Conservation (phyloP, 2,329 filamentous ascomycete genomes). For the Cryphonectria japonica region DNA sequence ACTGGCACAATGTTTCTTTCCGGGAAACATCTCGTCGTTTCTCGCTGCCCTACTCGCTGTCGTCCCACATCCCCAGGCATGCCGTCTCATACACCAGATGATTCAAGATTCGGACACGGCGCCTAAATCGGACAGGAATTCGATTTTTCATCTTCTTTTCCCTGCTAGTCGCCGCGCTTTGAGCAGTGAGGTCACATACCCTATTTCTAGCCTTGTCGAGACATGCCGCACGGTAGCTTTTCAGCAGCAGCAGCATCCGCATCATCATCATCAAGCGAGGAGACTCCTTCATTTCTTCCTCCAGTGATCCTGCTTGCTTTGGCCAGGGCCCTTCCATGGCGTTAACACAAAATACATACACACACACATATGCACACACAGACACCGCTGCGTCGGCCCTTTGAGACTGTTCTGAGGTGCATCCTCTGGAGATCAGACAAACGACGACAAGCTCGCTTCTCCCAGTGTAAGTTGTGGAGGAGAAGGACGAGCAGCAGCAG, state of each 20-base stretch:
- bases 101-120: background rate
- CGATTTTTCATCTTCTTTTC: background rate
- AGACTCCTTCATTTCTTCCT: background rate
- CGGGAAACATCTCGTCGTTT: conserved; percentile 3
- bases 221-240: background rate
- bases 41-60: background rate
- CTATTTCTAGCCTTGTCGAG: background rate
- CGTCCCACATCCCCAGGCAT: background rate
- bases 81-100: conserved; percentile 1
- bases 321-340: background rate
- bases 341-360: background rate
- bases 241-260: background rate
- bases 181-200: background rate
- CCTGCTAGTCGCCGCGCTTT: background rate
- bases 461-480: background rate
- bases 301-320: background rate
- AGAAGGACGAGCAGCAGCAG: background rate
- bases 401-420: background rate
- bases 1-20: conserved; percentile 9
- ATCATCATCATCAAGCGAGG: background rate
- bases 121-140: background rate
- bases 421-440: background rate
- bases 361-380: background rate
- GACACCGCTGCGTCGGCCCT: background rate
- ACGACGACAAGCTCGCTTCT: background rate